Conservation (phyloP, 352 stramenopile genomes). For the Elongisporangium senticosum region DNA sequence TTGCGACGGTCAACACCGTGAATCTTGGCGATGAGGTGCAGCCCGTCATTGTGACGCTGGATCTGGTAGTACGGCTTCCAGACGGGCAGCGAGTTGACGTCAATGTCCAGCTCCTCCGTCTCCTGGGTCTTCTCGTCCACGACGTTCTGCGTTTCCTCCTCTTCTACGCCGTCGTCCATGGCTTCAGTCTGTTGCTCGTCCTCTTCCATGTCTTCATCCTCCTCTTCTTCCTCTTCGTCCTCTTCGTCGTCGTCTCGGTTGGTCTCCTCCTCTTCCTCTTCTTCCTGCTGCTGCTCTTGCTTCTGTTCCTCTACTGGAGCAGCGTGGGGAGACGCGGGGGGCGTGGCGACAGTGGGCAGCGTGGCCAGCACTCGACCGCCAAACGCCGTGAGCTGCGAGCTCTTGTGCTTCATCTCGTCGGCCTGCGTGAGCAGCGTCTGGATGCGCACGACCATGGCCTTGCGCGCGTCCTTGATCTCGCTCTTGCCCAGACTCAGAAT, state of each 20-base stretch:
- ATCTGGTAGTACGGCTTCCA: conserved; percentile 63
- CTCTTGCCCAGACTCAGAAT: conserved; percentile 54
- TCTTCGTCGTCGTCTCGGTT: not conserved
- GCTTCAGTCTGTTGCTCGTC: not conserved
- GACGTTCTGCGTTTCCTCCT: not conserved
- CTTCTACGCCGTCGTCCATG: not conserved
- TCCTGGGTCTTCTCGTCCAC: conserved; percentile 11
- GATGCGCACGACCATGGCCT: conserved; percentile 42
- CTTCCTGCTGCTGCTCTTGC: not conserved
- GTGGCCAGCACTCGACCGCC: conserved; percentile 21
- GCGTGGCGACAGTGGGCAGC: conserved; percentile 4
- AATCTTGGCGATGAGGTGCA: conserved; percentile 34
- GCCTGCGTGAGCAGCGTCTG: conserved; percentile 39
- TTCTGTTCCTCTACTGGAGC: conserved; percentile 15
- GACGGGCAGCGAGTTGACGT: conserved; percentile 29
- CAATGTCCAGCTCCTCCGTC: conserved; percentile 7
- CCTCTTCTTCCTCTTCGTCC: conserved; percentile 14
- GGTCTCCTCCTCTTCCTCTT: not conserved
- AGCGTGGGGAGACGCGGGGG: conserved; percentile 4
- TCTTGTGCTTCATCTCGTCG: conserved; percentile 37
- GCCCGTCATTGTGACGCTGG: conserved; percentile 33
- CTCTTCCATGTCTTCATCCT: not conserved
- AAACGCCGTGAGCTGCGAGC: conserved; percentile 37
- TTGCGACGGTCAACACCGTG: conserved; percentile 22
- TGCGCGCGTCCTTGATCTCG: conserved; percentile 42